These are phyloP conservation scores for Lithospermum erythrorhizon DNA, from an alignment of 257 asterid genomes.

Conservation along the genomic window DNA sequence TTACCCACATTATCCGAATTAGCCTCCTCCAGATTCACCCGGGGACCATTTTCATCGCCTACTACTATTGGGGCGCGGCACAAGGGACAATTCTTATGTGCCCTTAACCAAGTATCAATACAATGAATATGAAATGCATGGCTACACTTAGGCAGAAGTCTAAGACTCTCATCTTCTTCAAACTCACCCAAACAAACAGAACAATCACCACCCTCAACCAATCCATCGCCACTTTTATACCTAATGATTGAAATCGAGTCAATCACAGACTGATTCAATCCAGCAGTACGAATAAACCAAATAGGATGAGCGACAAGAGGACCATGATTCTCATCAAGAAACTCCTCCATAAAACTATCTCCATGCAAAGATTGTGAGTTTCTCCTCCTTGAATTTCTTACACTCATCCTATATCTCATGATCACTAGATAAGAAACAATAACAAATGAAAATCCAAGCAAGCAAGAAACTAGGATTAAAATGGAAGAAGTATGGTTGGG, in stretches of 20 bases:
- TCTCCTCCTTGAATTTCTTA: conserved; percentile 16
- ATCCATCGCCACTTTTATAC: conserved; percentile 27
- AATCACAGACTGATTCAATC: conserved; percentile 43
- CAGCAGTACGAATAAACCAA: conserved; percentile 57
- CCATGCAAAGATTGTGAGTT: background rate
- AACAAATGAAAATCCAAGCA: conserved; percentile 37
- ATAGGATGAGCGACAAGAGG: conserved; percentile 40
- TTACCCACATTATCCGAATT: conserved; percentile 5
- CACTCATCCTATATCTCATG: conserved; percentile 23
- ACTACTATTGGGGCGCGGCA: conserved; percentile 57
- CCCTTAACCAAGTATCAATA: conserved; percentile 68
- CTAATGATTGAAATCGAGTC: conserved; percentile 46
- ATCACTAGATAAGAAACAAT: conserved; percentile 37
- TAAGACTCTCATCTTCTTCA: conserved; percentile 45
- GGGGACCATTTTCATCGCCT: background rate
- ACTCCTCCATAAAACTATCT: conserved; percentile 14
- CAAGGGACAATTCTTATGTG: conserved; percentile 67
- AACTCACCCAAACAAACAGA: conserved; percentile 68
- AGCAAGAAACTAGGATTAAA: conserved; percentile 40
- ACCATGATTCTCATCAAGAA: conserved; percentile 32
- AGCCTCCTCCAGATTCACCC: background rate
- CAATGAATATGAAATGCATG: conserved; percentile 71
- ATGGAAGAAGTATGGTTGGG: conserved; percentile 15
- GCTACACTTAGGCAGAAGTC: conserved; percentile 73
- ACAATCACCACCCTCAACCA: conserved; percentile 53